These are phyloP conservation scores for Fusarium siculi DNA, from an alignment of 2,329 filamentous ascomycete species.

Conservation along the genomic window DNA sequence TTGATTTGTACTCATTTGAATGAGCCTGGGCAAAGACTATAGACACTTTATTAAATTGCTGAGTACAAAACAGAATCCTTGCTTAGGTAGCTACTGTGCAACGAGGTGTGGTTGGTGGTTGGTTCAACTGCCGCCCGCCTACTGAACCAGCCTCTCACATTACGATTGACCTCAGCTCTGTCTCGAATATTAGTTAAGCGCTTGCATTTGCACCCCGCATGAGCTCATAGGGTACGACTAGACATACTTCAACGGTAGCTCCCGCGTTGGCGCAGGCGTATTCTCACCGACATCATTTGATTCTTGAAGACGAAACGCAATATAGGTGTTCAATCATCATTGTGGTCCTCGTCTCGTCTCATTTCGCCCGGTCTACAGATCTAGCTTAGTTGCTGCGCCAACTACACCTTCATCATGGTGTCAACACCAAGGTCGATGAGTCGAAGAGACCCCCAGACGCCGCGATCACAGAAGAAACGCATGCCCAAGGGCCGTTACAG, in stretches of 20 bases:
- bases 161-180: conserved; percentile 3
- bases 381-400: not conserved
- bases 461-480: conserved; percentile 46
- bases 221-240: conserved; percentile 3
- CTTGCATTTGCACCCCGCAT: conserved; percentile 21
- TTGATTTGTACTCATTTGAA: not conserved
- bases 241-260: conserved; percentile 15
- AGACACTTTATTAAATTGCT: not conserved
- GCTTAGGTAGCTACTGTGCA: not conserved
- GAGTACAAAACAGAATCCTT: not conserved
- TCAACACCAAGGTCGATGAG: conserved; percentile 27
- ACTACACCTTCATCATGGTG: conserved; percentile 16
- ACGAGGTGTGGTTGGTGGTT: conserved; percentile 4
- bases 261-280: conserved; percentile 11
- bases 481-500: conserved; percentile 47
- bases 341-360: not conserved
- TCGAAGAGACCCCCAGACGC: conserved; percentile 34
- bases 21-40: not conserved
- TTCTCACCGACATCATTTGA: not conserved
- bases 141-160: conserved; percentile 14
- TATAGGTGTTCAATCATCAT: not conserved
- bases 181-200: not conserved
- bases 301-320: not conserved
- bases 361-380: not conserved
- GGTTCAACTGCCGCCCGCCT: not conserved